A percentile compares a stretch with the other conserved stretches of the same genome.
Evolutionary conservation across 768 basidiomycete species (phyloP).

Genomic region (Phylloporus sp.): DNA sequence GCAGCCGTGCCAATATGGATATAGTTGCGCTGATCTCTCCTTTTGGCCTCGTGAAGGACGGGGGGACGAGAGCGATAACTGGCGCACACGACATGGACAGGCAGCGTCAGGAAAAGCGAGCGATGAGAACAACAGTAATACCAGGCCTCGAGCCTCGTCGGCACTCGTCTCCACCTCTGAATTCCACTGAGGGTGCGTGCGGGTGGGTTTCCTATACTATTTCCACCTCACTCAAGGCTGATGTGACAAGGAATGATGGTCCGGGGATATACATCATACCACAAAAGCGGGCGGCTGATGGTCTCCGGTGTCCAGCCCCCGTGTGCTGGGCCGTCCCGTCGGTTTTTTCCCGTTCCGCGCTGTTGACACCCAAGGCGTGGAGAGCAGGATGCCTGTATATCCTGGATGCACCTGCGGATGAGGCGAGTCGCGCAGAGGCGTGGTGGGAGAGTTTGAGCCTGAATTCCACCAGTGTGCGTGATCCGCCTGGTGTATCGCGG

Average conservation of each 20-base stretch:
- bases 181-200: neutral
- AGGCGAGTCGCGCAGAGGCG: neutral
- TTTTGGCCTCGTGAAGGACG: constrained; percentile 1
- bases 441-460: constrained; percentile 9
- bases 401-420: constrained; percentile 10
- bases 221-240: neutral
- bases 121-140: neutral
- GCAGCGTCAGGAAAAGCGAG: neutral
- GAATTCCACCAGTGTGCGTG: neutral
- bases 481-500: neutral
- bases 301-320: neutral
- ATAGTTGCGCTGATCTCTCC: neutral
- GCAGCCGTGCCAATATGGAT: neutral
- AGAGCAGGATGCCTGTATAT: constrained; percentile 11
- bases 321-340: neutral
- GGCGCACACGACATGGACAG: constrained; percentile 8
- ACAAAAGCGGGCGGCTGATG: constrained; percentile 10
- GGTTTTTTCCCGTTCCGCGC: constrained; percentile 9
- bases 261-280: constrained; percentile 16
- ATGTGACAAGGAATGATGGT: constrained; percentile 1
- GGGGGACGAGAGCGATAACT: constrained; percentile 6
- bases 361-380: constrained; percentile 12
- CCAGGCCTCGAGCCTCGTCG: constrained; percentile 4
- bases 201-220: neutral
- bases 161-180: constrained; percentile 2